Base-by-base conservation (phyloP, 495 filamentous ascomycete species). In the Podospora conica region DNA sequence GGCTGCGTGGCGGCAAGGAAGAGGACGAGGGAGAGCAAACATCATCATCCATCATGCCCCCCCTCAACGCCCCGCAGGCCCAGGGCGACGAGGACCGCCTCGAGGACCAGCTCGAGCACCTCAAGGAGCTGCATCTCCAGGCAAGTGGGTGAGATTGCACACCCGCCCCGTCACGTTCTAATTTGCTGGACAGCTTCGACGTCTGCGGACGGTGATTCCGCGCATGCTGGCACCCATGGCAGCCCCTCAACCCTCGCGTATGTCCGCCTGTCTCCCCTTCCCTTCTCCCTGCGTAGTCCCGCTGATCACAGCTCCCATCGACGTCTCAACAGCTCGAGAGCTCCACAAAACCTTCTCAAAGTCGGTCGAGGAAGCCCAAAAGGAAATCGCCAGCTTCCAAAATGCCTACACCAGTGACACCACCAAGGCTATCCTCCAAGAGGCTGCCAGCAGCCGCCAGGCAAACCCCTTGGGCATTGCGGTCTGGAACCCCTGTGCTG, bases 401-500 rank as follows among this genome's bases (percentile, higher is more conserved):
- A 63, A 75, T 9, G 67, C 80, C 0, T 74, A 79, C 65, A 75
- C 60, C 2, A 71, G 75, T 65, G 76, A 77, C 7, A 75, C 82
- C 57, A 77, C 72, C 64, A 77, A 74, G 55, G 79, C 73, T 60
- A 73, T 80, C 28, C 68, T 85, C 11, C 68, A 76, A 1, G 73
- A 77, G 20, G 80, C 78, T 2, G 74, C 65, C 25, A 75, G 79
- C 63, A 84, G 82, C 66, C 76, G 77, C 27, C 74, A 74, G 59
- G 73, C 77, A 24, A 80, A 81, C 56, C 78, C 81, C 0, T 75
- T 75, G 55, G 81, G 79, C 15, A 81, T 85, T 61, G 81, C 76
- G 67, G 76, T 78, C 28, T 86, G 84, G 83, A 73, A 72, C 22
- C 74, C 79, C 3, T 75, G 70, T 22, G 81, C 85, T 9, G 75